Base-by-base conservation (phyloP, 257 asterid species). In the Salvia splendens region DNA sequence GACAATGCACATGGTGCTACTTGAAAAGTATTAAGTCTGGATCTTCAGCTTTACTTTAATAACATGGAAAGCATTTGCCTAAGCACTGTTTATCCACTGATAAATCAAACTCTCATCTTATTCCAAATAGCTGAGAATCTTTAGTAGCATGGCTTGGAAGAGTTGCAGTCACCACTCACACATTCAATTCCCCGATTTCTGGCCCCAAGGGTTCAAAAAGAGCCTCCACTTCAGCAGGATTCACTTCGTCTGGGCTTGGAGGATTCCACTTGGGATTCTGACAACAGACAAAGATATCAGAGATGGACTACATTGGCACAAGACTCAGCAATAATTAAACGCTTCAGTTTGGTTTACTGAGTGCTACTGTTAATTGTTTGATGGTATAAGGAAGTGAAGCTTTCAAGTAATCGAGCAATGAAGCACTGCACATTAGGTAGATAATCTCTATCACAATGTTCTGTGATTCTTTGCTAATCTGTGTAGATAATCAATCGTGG, bases 181-280 rank as follows among this genome's bases (percentile, higher is more conserved):
- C 94, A 45, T 69, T 77, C 77, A 93, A 78, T 68, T 93, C 98
- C 52, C 72, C 86, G 8, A 75, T 69, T 62, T 81, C 88, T 0
- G 80, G 78, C 65, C 81, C 80, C 70, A 88, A 74, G 0, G 96
- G 95, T 63, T 85, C 86, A 58, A 89, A 93, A 33, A 90, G 86
- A 64, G 90, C 84, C 71, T 82, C 96, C 69, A 93, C 77, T 63
- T 88, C 98, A 14, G 77, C 43, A 56, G 68, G 24, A 38, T 81
- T 74, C 62, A 93, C 94, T 62, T 86, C 95, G 30, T 85, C 95
- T 78, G 85, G 80, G 82, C 84, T 83, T 28, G 92, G 74, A 1
- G 98, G 98, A 40, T 76, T 76, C 98, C 98, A 93, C 72, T 83
- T 88, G 11, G 98, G 98, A 69, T 90, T 86, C 98, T 93, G 90